phyloP scores from a whole-genome alignment of 345 rosid genomes.

The Sisymbrium altissimum region DNA sequence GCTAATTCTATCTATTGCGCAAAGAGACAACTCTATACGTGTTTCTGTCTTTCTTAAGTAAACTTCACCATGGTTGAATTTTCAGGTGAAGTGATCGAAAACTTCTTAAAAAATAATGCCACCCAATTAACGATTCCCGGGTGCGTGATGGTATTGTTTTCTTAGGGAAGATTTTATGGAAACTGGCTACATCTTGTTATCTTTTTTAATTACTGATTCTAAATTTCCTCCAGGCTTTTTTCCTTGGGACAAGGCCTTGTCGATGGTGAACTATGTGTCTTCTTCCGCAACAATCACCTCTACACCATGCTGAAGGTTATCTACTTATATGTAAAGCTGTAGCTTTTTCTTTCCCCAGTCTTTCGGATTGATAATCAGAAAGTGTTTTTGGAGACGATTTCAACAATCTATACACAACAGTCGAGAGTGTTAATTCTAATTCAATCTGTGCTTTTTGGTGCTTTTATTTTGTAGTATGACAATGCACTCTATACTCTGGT shows the following conservation, averaged over 20 bases:
- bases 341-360: background rate
- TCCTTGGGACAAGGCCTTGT: conserved; percentile 61
- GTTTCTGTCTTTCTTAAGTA: conserved; percentile 14
- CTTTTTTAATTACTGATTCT: background rate
- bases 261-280: conserved; percentile 82
- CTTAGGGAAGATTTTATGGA: too few species aligned
- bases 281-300: conserved; percentile 94
- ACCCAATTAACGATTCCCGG: conserved; percentile 74
- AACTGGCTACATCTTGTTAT: too few species aligned
- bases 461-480: conserved; percentile 47
- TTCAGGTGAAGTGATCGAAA: conserved; percentile 65
- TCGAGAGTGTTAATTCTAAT: background rate
- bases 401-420: background rate
- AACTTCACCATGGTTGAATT: conserved; percentile 5
- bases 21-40: background rate
- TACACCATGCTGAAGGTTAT: conserved; percentile 90
- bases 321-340: conserved; percentile 12
- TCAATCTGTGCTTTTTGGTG: background rate
- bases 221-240: conserved; percentile 54
- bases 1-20: background rate
- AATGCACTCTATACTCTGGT: conserved; percentile 78
- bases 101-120: conserved; percentile 58
- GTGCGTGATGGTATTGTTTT: conserved; percentile 42
- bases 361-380: background rate
- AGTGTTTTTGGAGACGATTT: background rate